A percentile compares a stretch with the other conserved stretches of the same genome.
Conservation (phyloP, 2,329 filamentous ascomycete genomes). For the Onygena corvina region DNA sequence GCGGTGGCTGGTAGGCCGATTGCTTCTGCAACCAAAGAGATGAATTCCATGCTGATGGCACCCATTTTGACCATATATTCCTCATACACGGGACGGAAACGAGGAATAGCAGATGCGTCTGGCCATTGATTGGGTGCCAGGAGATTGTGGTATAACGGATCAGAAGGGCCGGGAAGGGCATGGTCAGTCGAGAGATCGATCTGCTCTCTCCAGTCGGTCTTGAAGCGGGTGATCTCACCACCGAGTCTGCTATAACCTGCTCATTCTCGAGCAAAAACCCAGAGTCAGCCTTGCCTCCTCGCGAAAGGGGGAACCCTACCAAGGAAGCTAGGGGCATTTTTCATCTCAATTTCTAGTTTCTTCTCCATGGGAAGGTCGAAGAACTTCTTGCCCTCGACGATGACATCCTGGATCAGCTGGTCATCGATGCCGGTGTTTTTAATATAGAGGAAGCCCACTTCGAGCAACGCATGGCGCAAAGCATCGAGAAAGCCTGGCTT, state of each 20-base stretch:
- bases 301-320: conserved; percentile 54
- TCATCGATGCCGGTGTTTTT: conserved; percentile 64
- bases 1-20: conserved; percentile 57
- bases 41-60: conserved; percentile 59
- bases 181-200: conserved; percentile 77
- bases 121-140: conserved; percentile 74
- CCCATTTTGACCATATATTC: conserved; percentile 70
- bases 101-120: conserved; percentile 47
- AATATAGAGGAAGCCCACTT: conserved; percentile 81
- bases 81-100: conserved; percentile 56
- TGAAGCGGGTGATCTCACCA: conserved; percentile 56
- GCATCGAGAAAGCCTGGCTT: conserved; percentile 61
- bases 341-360: conserved; percentile 65
- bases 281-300: too few species aligned
- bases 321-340: conserved; percentile 59
- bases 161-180: conserved; percentile 47
- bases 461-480: conserved; percentile 63
- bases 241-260: conserved; percentile 36
- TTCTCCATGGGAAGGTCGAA: conserved; percentile 65
- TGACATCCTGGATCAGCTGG: conserved; percentile 52
- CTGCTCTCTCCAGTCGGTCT: conserved; percentile 71
- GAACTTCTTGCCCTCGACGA: conserved; percentile 56
- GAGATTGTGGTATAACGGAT: conserved; percentile 63
- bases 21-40: conserved; percentile 70
- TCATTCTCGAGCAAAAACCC: too few species aligned